phyloP scores from a whole-genome alignment of 176 grass and related monocot species.

The Stipa capillata region DNA sequence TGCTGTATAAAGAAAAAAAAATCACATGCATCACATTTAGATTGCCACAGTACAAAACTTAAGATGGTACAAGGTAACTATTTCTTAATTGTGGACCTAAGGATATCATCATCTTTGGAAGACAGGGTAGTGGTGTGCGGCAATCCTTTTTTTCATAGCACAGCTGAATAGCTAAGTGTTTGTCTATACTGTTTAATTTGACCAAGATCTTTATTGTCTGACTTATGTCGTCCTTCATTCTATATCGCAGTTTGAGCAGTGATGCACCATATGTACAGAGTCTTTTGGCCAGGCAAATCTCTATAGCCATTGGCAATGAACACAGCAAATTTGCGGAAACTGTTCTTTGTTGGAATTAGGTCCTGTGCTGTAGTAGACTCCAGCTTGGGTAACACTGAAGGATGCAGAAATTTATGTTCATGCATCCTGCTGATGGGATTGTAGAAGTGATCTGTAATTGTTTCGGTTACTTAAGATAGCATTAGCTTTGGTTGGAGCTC shows the following conservation, averaged over 20 bases:
- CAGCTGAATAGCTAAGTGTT: not conserved
- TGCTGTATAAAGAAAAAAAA: not conserved
- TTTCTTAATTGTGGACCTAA: not conserved
- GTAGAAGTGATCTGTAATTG: not conserved
- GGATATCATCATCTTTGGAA: not conserved
- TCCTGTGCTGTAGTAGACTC: conserved; percentile 3
- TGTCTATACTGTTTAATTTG: not conserved
- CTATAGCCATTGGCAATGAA: conserved; percentile 15
- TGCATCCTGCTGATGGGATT: not conserved
- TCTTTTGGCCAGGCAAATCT: conserved; percentile 11
- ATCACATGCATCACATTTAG: not conserved
- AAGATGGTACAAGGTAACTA: not conserved
- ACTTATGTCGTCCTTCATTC: not conserved
- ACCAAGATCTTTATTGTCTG: not conserved
- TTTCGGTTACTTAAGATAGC: conserved; percentile 10
- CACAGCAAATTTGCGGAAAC: conserved; percentile 24
- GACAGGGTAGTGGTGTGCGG: not conserved
- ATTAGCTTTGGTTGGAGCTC: not conserved
- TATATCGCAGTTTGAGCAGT: conserved; percentile 29
- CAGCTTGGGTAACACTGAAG: conserved; percentile 19
- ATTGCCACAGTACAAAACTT: not conserved
- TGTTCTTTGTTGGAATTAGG: conserved; percentile 9
- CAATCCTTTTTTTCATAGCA: not conserved
- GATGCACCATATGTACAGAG: conserved; percentile 33
- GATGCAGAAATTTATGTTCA: not conserved